phyloP scores from a whole-genome alignment of 2,329 filamentous ascomycete species.

The Acrocalymma vagum region DNA sequence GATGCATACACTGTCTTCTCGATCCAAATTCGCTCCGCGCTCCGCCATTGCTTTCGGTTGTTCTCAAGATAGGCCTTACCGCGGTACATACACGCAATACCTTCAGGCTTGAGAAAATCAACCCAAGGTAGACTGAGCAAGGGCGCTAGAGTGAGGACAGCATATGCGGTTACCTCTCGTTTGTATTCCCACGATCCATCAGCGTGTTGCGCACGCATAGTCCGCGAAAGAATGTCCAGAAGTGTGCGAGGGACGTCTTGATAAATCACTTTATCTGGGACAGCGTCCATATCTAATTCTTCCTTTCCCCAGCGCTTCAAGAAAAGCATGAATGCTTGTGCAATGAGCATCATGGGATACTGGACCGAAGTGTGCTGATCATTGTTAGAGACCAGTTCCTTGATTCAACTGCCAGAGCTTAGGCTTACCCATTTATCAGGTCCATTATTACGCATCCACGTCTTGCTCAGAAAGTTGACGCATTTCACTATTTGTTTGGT shows the following conservation, averaged over 20 bases:
- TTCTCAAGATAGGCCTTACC: constrained; percentile 19
- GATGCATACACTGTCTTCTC: constrained; percentile 29
- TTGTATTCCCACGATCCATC: constrained; percentile 16
- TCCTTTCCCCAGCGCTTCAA: constrained; percentile 16
- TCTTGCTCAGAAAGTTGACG: constrained; percentile 10
- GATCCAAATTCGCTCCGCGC: constrained; percentile 26
- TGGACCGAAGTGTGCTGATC: constrained; percentile 17
- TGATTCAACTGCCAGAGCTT: too few species aligned
- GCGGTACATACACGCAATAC: constrained; percentile 16
- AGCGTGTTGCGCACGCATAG: constrained; percentile 5
- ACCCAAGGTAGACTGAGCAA: constrained; percentile 32
- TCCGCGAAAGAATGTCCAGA: constrained; percentile 1
- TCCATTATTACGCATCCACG: constrained; percentile 14
- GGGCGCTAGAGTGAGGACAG: constrained; percentile 5
- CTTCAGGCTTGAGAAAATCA: constrained; percentile 13
- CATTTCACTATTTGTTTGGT: constrained; percentile 17
- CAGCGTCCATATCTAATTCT: constrained; percentile 8
- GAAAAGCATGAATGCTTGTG: constrained; percentile 4
- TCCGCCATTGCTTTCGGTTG: neutral
- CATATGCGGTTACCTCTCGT: constrained; percentile 9
- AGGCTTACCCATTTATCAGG: constrained; percentile 25
- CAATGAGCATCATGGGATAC: constrained; percentile 16
- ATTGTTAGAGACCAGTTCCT: constrained; percentile 9
- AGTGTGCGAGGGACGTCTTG: constrained; percentile 12
- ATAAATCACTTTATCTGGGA: constrained; percentile 8